phyloP scores from a whole-genome alignment of 1,284 basidiomycete species.

The Pterula multifida region DNA sequence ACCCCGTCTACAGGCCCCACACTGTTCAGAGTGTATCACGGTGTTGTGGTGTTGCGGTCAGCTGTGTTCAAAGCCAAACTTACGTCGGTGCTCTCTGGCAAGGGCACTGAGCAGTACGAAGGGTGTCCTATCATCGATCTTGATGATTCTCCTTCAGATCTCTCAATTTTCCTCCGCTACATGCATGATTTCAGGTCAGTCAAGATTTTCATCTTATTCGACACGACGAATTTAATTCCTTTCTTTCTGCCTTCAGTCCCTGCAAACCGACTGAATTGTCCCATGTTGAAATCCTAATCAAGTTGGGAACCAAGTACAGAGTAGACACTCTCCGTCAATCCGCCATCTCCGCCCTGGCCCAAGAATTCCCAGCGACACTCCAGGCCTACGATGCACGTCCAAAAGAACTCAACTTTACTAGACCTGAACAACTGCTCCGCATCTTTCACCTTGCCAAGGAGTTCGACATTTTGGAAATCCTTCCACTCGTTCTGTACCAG shows the following conservation, averaged over 20 bases:
- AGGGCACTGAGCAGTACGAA: not conserved
- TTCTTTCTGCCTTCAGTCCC: no score
- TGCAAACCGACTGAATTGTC: not conserved
- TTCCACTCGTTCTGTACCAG: not conserved
- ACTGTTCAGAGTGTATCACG: not conserved
- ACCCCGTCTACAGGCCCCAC: not conserved
- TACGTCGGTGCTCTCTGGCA: not conserved
- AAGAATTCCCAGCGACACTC: not conserved
- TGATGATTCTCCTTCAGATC: not conserved
- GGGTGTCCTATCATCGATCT: conserved; percentile 1
- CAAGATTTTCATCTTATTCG: not conserved
- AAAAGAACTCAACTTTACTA: not conserved
- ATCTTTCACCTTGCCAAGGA: not conserved
- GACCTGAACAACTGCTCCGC: not conserved
- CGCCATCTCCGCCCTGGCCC: not conserved
- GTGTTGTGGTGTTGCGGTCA: not conserved
- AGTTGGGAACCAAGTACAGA: not conserved
- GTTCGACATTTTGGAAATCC: not conserved
- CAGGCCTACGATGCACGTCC: not conserved
- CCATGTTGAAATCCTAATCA: not conserved
- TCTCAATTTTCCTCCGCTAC: not conserved
- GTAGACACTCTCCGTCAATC: not conserved
- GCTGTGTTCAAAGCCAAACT: not conserved
- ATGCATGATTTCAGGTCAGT: not conserved
- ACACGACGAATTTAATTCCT: not conserved